A percentile compares a stretch with the other conserved stretches of the same genome.
phyloP scores from a whole-genome alignment of 2,329 filamentous ascomycete species.

The Trichoderma afroharzianum region DNA sequence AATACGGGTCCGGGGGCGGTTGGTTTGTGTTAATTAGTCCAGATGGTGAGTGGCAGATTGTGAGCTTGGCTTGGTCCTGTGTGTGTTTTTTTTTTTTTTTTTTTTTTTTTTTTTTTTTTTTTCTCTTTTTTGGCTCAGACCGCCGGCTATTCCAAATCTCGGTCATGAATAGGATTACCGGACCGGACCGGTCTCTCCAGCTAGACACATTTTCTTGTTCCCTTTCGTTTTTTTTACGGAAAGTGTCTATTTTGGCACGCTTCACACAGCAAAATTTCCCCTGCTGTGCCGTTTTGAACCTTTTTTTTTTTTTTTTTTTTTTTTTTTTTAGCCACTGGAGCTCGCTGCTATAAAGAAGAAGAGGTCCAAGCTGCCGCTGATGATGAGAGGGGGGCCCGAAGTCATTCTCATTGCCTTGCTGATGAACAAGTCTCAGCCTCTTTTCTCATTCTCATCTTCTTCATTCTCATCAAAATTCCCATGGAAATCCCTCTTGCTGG shows the following conservation, averaged over 20 bases:
- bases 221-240: not conserved
- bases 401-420: not conserved
- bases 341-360: not conserved
- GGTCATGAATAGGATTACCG: not conserved
- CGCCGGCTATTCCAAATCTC: not conserved
- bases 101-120: too few relatives aligned
- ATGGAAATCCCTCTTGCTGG: not conserved
- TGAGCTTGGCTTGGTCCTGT: not conserved
- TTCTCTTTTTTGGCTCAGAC: not conserved
- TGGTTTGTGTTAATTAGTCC: not conserved
- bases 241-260: not conserved
- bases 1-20: not conserved
- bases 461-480: not conserved
- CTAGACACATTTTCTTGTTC: not conserved
- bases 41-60: not conserved
- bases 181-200: not conserved
- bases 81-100: too few relatives aligned
- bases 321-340: not conserved
- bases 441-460: not conserved
- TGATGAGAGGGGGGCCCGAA: not conserved
- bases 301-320: not conserved
- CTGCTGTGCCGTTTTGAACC: not conserved
- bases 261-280: not conserved
- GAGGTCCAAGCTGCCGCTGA: not conserved
- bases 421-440: not conserved